Evolutionary conservation across 2,329 filamentous ascomycete genomes (phyloP), one percentile per base, ranked within the genome.

Genomic region (Aspergillus sojae): DNA sequence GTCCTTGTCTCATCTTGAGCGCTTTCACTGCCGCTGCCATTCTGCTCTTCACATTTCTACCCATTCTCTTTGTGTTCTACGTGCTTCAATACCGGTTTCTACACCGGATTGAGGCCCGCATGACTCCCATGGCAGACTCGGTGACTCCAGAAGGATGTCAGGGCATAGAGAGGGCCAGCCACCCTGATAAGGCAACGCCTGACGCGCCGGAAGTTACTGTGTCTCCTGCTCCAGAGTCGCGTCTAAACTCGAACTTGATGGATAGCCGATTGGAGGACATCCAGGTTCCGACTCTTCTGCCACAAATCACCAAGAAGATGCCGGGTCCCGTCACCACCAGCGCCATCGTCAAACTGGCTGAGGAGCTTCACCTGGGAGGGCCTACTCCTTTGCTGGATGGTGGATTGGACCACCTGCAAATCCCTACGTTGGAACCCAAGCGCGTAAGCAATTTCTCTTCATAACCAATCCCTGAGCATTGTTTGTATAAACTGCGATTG

Each of bases 201-300:
- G 9, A 34, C 45, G n/a, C 28, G n/a, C 50, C 32, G 5, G 30
- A 23, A 19, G 23, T 5, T 32, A 12, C 28, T 59, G 45, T 50
- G 46, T 28, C 58, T 53, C 34, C 32, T 32, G 11, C 21, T 12
- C 39, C 50, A 11, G 30, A 34, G 14, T 19, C 41, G 19, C 28
- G 21, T 11, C 36, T 43, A 16, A 36, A 32, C 12, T 62, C 28
- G 16, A 57, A 60, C 28, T 56, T 70, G 23, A 60, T 71, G 11
- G 68, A 70, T 53, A 64, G 62, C 2, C 14, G 46, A n/a, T 34
- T 70, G 34, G 69, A 71, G 28, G 63, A 69, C 10, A 68, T 71
- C 30, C 56, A 52, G 23, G 62, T 69, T 11, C 68, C 64, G 0
- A 55, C 55, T 23, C 58, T 71, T 36, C 43, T 62, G 39, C 66